Percentiles rank a stretch among this genome's conserved stretches.
phyloP scores from a whole-genome alignment of 129 eudicot genomes.

The Flaveria linearis region DNA sequence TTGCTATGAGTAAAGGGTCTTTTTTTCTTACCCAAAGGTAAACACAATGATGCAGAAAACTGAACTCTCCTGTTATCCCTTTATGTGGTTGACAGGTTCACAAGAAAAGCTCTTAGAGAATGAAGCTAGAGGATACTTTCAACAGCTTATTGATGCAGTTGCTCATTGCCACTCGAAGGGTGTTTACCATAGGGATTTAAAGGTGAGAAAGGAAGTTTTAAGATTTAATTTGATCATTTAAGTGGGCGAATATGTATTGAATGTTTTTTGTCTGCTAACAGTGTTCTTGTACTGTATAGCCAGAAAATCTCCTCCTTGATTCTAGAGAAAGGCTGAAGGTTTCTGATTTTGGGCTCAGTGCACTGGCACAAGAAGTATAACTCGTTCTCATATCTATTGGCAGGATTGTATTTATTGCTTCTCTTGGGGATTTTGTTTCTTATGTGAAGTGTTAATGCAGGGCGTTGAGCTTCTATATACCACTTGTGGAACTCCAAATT shows the following conservation, averaged over 20 bases:
- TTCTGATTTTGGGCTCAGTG: constrained; percentile 98
- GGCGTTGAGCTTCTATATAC: constrained; percentile 97
- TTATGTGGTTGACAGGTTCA: constrained; percentile 63
- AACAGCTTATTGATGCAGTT: constrained; percentile 96
- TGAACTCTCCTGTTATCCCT: constrained; percentile 18
- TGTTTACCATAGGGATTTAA: constrained; percentile 91
- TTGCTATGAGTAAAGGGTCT: background rate
- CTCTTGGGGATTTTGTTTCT: background rate
- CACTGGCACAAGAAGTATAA: constrained; percentile 74
- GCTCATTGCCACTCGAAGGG: constrained; percentile 96
- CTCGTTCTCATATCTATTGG: background rate
- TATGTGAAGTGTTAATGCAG: constrained; percentile 45
- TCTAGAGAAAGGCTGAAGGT: constrained; percentile 78
- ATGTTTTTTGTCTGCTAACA: constrained; percentile 17
- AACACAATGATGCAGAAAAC: constrained; percentile 6
- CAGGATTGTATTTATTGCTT: background rate
- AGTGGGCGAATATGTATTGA: background rate
- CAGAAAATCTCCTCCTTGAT: constrained; percentile 96
- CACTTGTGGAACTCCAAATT: constrained; percentile 98
- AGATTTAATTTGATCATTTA: constrained; percentile 9
- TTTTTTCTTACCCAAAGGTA: constrained; percentile 2
- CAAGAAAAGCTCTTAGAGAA: constrained; percentile 75
- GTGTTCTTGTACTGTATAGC: constrained; percentile 50
- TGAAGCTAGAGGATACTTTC: constrained; percentile 87
- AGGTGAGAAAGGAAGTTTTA: constrained; percentile 50